Conservation (phyloP, 1,284 basidiomycete species). For the Rhodofomes roseus region DNA sequence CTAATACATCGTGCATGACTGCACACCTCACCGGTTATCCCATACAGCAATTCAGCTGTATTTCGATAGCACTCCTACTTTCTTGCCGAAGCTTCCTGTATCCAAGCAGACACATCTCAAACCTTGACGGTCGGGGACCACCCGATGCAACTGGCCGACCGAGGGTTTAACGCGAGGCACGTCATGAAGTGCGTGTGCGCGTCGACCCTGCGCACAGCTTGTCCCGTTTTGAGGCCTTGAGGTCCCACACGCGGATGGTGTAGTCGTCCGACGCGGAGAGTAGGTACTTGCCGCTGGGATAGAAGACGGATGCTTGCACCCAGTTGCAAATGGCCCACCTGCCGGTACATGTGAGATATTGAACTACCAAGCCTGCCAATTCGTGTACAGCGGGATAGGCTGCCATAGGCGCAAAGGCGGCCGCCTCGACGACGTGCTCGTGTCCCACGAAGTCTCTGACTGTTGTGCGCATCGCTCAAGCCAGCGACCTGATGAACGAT, state of each 20-base stretch:
- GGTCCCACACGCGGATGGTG: slow-evolving; percentile 72
- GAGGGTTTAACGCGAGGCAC: slow-evolving; percentile 35
- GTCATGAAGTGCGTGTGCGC: slow-evolving; percentile 71
- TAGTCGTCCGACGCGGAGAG: slow-evolving; percentile 74
- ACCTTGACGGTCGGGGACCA: slow-evolving; percentile 44
- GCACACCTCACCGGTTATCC: not conserved
- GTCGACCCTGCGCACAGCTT: slow-evolving; percentile 63
- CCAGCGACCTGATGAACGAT: slow-evolving; percentile 48
- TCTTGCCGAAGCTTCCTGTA: not conserved
- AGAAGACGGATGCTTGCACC: slow-evolving; percentile 63
- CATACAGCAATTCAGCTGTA: no score
- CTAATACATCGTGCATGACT: not conserved
- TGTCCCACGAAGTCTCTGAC: slow-evolving; percentile 70
- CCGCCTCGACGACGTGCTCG: slow-evolving; percentile 68
- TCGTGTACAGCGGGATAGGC: slow-evolving; percentile 52
- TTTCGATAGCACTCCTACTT: not conserved
- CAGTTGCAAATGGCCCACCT: slow-evolving; percentile 38
- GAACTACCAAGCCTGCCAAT: slow-evolving; percentile 17
- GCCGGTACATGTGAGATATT: no score
- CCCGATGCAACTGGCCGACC: slow-evolving; percentile 50
- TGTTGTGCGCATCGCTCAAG: slow-evolving; percentile 56
- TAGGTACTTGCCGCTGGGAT: slow-evolving; percentile 66
- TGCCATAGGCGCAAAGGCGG: slow-evolving; percentile 56
- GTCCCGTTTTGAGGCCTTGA: slow-evolving; percentile 57
- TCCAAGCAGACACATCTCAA: slow-evolving; percentile 7